Evolutionary conservation across 1,139 yeast species (phyloP), one percentile per base, ranked within the genome.

Genomic region (Suhomyces ambrosiae): DNA sequence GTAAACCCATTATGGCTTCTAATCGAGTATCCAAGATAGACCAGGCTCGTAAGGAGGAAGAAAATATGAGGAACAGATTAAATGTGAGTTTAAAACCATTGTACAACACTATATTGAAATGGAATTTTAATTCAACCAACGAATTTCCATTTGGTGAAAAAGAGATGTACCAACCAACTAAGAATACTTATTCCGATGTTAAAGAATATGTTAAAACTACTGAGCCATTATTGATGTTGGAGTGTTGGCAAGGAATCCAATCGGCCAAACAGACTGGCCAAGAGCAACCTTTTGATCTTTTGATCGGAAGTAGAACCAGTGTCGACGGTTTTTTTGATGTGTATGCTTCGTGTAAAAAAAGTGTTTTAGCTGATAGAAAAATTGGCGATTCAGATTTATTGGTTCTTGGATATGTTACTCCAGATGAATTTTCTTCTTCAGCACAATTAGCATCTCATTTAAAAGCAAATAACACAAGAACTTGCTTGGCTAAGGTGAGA

Each of bases 161-260:
- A 7, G 67, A 64, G 9, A 56, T 59, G 3, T 77, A 74, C 45
- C 58, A 54, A 5, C 58, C 60, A 5, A 66, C 69, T 1, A 65
- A 68, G 33, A 58, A 55, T 15, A 47, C 58, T 2, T 92, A 86
- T 54, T 46, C 52, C 0, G 68, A 77, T 39, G 80, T 82, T 2
- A 68, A 65, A 11, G 88, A 85, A 5, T 94, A 94, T 54, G 75
- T 74, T 33, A 65, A 69, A 24, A 70, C 77, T 0, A 84, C 87
- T 54, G 88, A 82, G 49, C 97, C 98, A 0, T 67, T 94, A 32
- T 65, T 94, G 32, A 67, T 90, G 63, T 65, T 90, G 31, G 98
- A 94, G 65, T 86, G 96, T 47, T 94, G 97, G 97, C 96, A 90
- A 54, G 86, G 89, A 0, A 77, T 94, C 23, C 83, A 80, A 46